A percentile compares a stretch with the other conserved stretches of the same genome.
Evolutionary conservation across 768 basidiomycete species (phyloP).

Genomic region (Rubroboletus pulcherrimus): DNA sequence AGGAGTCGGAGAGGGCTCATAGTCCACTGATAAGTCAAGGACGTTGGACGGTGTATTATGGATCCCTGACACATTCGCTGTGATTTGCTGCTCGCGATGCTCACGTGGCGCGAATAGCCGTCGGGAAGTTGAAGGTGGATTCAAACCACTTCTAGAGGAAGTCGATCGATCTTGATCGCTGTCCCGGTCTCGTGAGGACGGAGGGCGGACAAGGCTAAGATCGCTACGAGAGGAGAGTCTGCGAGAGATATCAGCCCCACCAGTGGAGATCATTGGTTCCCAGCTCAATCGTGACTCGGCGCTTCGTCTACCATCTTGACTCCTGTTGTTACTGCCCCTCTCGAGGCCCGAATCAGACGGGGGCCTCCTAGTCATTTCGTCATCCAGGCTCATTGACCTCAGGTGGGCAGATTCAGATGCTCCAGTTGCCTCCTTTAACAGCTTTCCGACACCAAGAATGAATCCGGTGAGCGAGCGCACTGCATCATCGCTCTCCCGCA

Average conservation of each 20-base stretch:
- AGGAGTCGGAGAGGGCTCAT: conserved; percentile 49
- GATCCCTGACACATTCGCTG: conserved; percentile 4
- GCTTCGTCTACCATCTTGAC: conserved; percentile 57
- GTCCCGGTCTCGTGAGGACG: conserved; percentile 27
- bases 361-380: conserved; percentile 38
- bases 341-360: conserved; percentile 35
- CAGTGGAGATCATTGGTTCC: conserved; percentile 32
- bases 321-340: conserved; percentile 41
- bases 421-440: conserved; percentile 53
- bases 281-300: conserved; percentile 45
- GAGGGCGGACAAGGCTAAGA: conserved; percentile 21
- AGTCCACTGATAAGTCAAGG: conserved; percentile 31
- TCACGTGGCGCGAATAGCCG: conserved; percentile 58
- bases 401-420: conserved; percentile 33
- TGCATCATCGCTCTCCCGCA: conserved; percentile 74
- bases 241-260: conserved; percentile 24
- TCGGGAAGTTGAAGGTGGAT: conserved; percentile 38
- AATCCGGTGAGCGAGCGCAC: conserved; percentile 74
- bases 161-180: conserved; percentile 26
- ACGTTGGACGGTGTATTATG: conserved; percentile 24
- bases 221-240: conserved; percentile 27
- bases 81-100: conserved; percentile 42
- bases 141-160: conserved; percentile 20
- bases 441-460: conserved; percentile 68
- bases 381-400: conserved; percentile 55